phyloP scores from a whole-genome alignment of 208 protist species.

The Spongospora subterranea region DNA sequence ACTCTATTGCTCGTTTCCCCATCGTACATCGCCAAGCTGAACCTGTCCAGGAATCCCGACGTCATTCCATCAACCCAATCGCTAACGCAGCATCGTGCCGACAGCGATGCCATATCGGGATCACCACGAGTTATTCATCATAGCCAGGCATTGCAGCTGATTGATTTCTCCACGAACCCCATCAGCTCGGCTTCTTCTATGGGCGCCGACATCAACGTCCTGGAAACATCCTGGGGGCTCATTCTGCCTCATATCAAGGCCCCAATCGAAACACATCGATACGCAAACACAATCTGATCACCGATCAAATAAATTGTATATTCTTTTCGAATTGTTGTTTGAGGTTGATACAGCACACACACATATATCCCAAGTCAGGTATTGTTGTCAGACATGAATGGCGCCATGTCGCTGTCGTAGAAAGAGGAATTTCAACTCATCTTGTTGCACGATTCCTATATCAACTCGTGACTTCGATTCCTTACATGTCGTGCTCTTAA shows the following conservation, averaged over 20 bases:
- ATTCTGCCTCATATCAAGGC: not conserved
- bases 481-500: too few species aligned
- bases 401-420: too few species aligned
- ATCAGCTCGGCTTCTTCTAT: not conserved
- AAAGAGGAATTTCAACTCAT: too few species aligned
- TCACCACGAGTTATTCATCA: not conserved
- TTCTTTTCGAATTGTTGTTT: too few species aligned
- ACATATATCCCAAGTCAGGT: not conserved
- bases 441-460: too few species aligned
- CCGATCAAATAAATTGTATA: too few species aligned
- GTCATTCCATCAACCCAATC: not conserved
- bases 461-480: too few species aligned
- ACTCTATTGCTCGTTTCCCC: not conserved
- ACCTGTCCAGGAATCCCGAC: not conserved
- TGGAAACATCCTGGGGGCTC: not conserved
- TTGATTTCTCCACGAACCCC: constrained; percentile 9
- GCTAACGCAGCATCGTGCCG: constrained; percentile 37
- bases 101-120: not conserved
- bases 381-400: too few species aligned
- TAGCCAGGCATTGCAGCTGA: not conserved
- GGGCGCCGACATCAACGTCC: not conserved
- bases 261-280: constrained; percentile 4
- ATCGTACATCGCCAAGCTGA: constrained; percentile 38
- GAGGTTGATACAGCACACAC: too few species aligned
- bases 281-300: not conserved